Percentiles rank a stretch among this genome's conserved stretches.
These are phyloP conservation scores for Prunus padus DNA, from an alignment of 306 rosid species.

Conservation along the genomic window DNA sequence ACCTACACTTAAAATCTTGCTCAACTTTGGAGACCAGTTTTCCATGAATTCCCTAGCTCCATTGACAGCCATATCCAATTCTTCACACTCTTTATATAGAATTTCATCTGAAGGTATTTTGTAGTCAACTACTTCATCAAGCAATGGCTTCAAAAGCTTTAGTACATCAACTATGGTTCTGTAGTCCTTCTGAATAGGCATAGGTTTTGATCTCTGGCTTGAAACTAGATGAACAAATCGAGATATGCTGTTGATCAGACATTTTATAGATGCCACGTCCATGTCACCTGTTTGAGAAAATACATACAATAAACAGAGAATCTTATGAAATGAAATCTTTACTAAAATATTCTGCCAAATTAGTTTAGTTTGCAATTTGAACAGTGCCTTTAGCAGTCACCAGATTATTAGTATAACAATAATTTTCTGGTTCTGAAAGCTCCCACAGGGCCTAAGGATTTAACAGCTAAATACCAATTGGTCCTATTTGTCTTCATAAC, in stretches of 20 bases:
- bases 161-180: constrained; percentile 55
- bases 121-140: constrained; percentile 61
- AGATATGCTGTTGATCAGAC: constrained; percentile 81
- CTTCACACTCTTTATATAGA: constrained; percentile 63
- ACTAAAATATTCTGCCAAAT: background rate
- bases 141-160: constrained; percentile 75
- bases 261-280: constrained; percentile 58
- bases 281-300: constrained; percentile 57
- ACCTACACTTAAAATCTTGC: constrained; percentile 73
- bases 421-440: constrained; percentile 7
- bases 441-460: background rate
- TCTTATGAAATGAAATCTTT: background rate
- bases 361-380: background rate
- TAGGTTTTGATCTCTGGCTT: constrained; percentile 55
- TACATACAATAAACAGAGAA: constrained; percentile 13
- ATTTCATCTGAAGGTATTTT: constrained; percentile 51
- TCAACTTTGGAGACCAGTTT: constrained; percentile 68
- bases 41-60: constrained; percentile 77
- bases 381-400: constrained; percentile 1
- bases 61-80: constrained; percentile 61
- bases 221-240: constrained; percentile 85
- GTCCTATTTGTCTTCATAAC: background rate
- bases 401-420: background rate
- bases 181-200: constrained; percentile 66
- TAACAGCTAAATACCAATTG: background rate